phyloP scores from a whole-genome alignment of 2,329 filamentous ascomycete species.

The Diaporthe vexans region DNA sequence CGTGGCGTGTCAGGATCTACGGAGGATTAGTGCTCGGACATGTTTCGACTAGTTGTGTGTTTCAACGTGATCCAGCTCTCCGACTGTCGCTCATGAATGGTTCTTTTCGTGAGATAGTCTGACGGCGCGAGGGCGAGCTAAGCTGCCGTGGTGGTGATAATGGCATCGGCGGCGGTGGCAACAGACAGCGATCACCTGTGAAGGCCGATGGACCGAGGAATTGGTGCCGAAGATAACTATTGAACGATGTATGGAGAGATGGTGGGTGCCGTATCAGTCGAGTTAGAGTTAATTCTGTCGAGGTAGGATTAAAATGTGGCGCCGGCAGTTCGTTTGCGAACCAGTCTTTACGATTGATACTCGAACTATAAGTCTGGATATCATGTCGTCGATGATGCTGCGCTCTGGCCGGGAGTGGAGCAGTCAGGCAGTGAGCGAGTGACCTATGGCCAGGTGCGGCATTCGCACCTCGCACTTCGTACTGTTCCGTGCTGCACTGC shows the following conservation, averaged over 20 bases:
- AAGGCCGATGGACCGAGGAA: neutral
- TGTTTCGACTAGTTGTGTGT: conserved; percentile 30
- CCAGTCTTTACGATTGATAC: neutral
- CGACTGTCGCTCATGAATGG: conserved; percentile 11
- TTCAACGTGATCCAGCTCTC: conserved; percentile 17
- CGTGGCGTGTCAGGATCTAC: conserved; percentile 25
- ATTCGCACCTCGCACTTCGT: conserved; percentile 10
- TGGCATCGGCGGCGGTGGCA: conserved; percentile 10
- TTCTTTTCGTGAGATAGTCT: neutral
- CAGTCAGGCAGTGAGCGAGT: neutral
- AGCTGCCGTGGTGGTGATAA: neutral
- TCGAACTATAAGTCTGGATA: neutral
- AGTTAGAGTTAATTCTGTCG: neutral
- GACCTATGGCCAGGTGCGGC: neutral
- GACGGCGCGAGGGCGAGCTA: neutral
- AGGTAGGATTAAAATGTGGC: neutral
- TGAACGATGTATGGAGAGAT: neutral
- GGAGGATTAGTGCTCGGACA: conserved; percentile 25
- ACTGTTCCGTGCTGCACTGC: conserved; percentile 10
- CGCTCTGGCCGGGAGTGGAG: neutral
- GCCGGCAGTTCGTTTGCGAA: conserved; percentile 1
- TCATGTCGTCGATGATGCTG: neutral
- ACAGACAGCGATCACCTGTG: neutral
- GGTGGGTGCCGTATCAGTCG: neutral
- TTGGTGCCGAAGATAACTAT: neutral